Conservation (phyloP, 2,329 filamentous ascomycete genomes). For the Tolypocladium nubicola region DNA sequence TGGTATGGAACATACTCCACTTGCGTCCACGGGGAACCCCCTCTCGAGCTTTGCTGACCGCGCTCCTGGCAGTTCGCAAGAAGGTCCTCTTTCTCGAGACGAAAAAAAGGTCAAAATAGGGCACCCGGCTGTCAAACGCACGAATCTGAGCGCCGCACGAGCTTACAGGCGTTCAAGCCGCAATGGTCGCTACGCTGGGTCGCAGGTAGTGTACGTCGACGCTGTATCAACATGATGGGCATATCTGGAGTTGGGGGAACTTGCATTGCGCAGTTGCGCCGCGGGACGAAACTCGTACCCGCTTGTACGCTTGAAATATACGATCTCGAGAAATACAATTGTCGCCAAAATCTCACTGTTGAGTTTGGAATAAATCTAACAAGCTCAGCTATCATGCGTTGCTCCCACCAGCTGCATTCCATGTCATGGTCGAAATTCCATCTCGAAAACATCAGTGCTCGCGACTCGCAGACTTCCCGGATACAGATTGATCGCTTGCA, state of each 20-base stretch:
- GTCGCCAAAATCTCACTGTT: neutral
- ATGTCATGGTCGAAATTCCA: no score
- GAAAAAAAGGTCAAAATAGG: slow-evolving; percentile 62
- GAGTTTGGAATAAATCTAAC: neutral
- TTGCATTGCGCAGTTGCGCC: slow-evolving; percentile 5
- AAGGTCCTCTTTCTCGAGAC: slow-evolving; percentile 93
- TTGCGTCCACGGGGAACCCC: neutral
- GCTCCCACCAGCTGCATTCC: neutral
- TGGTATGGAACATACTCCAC: slow-evolving; percentile 39
- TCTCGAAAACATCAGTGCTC: neutral
- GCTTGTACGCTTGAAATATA: neutral
- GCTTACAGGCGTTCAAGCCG: neutral
- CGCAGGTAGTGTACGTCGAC: slow-evolving; percentile 2
- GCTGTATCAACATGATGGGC: slow-evolving; percentile 18
- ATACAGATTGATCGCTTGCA: neutral
- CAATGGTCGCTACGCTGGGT: neutral
- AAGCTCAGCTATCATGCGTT: neutral
- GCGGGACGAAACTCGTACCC: slow-evolving; percentile 1
- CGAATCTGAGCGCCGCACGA: neutral
- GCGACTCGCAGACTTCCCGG: neutral
- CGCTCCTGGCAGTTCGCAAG: slow-evolving; percentile 59
- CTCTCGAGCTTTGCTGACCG: neutral
- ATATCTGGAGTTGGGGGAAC: slow-evolving; percentile 20
- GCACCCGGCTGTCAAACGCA: neutral
- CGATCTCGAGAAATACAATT: neutral